phyloP scores from a whole-genome alignment of 1,139 yeast genomes.

The Yamadazyma sp. region DNA sequence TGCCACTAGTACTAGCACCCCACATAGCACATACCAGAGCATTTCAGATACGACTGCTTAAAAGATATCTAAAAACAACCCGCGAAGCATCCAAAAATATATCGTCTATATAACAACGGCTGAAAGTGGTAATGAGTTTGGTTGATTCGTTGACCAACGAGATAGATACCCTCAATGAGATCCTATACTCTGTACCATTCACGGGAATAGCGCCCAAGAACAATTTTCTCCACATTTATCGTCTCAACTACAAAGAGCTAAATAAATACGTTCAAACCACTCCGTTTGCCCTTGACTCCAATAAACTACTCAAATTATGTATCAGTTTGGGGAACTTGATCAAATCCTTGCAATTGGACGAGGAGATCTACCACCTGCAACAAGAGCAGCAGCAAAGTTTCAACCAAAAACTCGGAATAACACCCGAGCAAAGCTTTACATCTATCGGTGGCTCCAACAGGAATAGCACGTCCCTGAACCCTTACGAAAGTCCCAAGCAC shows the following conservation, averaged over 20 bases:
- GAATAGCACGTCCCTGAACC: conserved; percentile 9
- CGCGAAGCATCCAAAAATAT: neutral
- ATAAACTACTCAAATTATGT: conserved; percentile 41
- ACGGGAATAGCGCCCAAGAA: conserved; percentile 17
- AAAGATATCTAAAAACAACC: no score
- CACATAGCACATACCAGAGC: conserved; percentile 1
- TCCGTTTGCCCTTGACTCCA: conserved; percentile 38
- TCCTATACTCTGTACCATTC: conserved; percentile 39
- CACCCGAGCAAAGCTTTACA: neutral
- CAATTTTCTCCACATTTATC: conserved; percentile 34
- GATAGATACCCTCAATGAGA: conserved; percentile 26
- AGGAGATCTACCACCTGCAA: conserved; percentile 28
- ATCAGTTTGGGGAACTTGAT: conserved; percentile 45
- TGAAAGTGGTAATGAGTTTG: conserved; percentile 6
- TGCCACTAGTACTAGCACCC: neutral
- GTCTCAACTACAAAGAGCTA: conserved; percentile 29
- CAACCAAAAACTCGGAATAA: conserved; percentile 8
- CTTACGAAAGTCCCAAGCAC: conserved; percentile 17
- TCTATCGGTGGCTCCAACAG: conserved; percentile 1
- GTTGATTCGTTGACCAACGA: conserved; percentile 24
- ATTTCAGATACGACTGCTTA: neutral
- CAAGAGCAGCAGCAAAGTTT: conserved; percentile 21
- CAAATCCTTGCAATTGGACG: conserved; percentile 38
- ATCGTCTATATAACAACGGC: neutral
- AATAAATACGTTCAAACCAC: conserved; percentile 19